Evolutionary conservation across 768 basidiomycete genomes (phyloP).

Genomic region (Albatrellus ellisii): DNA sequence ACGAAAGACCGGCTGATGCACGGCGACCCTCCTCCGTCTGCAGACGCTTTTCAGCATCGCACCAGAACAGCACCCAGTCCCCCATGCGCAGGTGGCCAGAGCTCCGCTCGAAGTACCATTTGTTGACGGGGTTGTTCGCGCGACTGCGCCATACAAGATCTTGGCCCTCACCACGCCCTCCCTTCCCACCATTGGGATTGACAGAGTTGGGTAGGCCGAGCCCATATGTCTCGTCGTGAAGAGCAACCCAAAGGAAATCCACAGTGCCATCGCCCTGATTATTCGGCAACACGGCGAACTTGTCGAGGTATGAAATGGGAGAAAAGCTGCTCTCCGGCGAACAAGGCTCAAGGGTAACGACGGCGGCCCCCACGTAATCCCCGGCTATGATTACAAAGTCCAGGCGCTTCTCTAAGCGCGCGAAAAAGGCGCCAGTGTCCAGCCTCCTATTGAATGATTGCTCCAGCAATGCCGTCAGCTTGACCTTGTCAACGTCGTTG

Average conservation of each 20-base stretch:
- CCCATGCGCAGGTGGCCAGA: conserved; percentile 81
- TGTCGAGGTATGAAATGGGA: conserved; percentile 88
- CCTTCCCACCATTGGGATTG: conserved; percentile 90
- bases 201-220: conserved; percentile 87
- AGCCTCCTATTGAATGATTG: conserved; percentile 72
- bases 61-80: conserved; percentile 95
- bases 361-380: conserved; percentile 89
- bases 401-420: conserved; percentile 57
- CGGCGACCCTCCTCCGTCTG: conserved; percentile 56
- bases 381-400: conserved; percentile 93
- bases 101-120: conserved; percentile 98
- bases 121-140: conserved; percentile 91
- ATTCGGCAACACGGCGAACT: conserved; percentile 90
- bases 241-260: conserved; percentile 97
- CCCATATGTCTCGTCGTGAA: conserved; percentile 97
- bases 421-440: conserved; percentile 63
- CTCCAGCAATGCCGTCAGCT: conserved; percentile 75
- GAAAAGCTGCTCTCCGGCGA: conserved; percentile 28
- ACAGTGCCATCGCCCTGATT: conserved; percentile 98
- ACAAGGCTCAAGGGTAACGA: conserved; percentile 58
- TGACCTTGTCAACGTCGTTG: conserved; percentile 57
- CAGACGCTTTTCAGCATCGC: conserved; percentile 85
- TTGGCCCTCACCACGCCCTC: conserved; percentile 78
- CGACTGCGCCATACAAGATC: conserved; percentile 96
- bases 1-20: conserved; percentile 49